Conservation (phyloP, 257 asterid species). For the Salvia splendens region DNA sequence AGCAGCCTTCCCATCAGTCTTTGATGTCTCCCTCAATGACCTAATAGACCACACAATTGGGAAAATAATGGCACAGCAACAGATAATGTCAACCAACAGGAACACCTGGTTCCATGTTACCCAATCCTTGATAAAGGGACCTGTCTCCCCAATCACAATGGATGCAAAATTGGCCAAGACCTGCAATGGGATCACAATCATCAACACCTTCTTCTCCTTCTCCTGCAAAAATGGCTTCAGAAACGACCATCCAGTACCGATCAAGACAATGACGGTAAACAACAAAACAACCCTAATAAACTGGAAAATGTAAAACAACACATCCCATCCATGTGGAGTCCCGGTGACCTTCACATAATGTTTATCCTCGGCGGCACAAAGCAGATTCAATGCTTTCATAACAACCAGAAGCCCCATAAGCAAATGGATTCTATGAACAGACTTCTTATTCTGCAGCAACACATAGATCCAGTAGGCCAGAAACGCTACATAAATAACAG, state of each 20-base stretch:
- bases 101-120: constrained; percentile 93
- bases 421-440: constrained; percentile 84
- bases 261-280: constrained; percentile 81
- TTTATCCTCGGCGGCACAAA: constrained; percentile 90
- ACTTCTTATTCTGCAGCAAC: constrained; percentile 53
- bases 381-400: constrained; percentile 82
- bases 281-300: constrained; percentile 76
- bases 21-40: constrained; percentile 93
- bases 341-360: constrained; percentile 95
- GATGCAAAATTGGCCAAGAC: constrained; percentile 91
- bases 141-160: constrained; percentile 91
- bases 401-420: constrained; percentile 77
- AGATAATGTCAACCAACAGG: constrained; percentile 83
- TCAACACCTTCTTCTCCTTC: constrained; percentile 93
- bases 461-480: constrained; percentile 60
- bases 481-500: constrained; percentile 60
- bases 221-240: constrained; percentile 91
- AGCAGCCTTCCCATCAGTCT: constrained; percentile 98
- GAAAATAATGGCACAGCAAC: constrained; percentile 91
- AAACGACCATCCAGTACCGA: constrained; percentile 95
- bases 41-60: constrained; percentile 97
- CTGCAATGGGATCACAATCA: constrained; percentile 95
- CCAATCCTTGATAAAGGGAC: constrained; percentile 95
- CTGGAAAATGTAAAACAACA: constrained; percentile 90
- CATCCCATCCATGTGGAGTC: constrained; percentile 99